Conservation (phyloP, 345 rosid species). For the Salix suchowensis region DNA sequence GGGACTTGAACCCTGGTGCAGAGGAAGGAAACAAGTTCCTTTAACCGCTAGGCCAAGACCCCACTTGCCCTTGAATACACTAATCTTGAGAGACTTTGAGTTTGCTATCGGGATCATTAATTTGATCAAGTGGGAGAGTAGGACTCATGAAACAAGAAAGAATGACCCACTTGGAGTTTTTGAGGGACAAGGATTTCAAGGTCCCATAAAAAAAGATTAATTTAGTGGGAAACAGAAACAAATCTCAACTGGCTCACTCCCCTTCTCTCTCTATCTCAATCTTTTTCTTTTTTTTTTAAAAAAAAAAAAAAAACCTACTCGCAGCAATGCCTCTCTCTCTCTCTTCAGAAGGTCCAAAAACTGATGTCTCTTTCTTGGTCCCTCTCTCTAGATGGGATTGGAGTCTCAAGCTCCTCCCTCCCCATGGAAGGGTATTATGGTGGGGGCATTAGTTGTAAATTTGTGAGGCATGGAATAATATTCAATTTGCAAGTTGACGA, state of each 20-base stretch:
- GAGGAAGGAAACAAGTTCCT: no score
- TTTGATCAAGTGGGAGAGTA: conserved; percentile 52
- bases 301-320: background rate
- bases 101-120: no score
- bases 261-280: conserved; percentile 2
- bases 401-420: conserved; percentile 6
- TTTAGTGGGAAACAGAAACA: conserved; percentile 27
- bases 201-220: conserved; percentile 30
- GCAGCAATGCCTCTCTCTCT: background rate
- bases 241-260: conserved; percentile 16
- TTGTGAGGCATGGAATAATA: conserved; percentile 11
- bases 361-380: background rate
- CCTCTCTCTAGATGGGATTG: conserved; percentile 8
- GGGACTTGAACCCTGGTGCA: no score
- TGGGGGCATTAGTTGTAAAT: conserved; percentile 11
- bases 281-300: background rate
- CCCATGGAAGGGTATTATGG: background rate
- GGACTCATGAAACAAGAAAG: conserved; percentile 24
- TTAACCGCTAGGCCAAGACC: no score
- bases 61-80: no score
- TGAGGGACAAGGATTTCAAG: conserved; percentile 35
- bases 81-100: no score
- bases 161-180: conserved; percentile 36
- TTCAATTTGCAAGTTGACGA: conserved; percentile 16
- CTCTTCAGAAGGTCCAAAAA: background rate